Percentiles rank a stretch among this genome's conserved stretches.
Evolutionary conservation across 257 asterid genomes (phyloP).

Genomic region (Solanum bulbocastanum): DNA sequence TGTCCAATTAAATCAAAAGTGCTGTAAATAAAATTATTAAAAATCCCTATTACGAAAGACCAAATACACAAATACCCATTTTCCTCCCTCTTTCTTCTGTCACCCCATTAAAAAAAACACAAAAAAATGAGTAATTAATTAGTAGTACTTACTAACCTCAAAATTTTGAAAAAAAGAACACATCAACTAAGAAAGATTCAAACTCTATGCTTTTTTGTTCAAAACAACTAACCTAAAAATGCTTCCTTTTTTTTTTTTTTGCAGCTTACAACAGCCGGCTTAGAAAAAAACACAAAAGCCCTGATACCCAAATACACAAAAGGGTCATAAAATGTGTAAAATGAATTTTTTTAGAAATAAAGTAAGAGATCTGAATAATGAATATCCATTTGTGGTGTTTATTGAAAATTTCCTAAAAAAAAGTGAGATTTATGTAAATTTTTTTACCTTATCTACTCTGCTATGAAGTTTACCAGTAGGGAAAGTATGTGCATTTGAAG

Average conservation of each 20-base stretch:
- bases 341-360: not conserved
- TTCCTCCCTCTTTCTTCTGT: not conserved
- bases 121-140: not conserved
- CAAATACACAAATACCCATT: not conserved
- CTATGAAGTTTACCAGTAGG: not conserved
- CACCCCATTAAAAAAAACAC: not conserved
- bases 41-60: not conserved
- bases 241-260: not conserved
- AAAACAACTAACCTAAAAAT: not conserved
- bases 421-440: not conserved
- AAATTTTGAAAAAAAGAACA: not conserved
- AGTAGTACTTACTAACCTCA: not conserved
- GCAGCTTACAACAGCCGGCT: not conserved
- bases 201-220: not conserved
- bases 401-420: not conserved
- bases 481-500: not conserved
- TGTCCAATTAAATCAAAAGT: not conserved
- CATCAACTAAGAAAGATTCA: not conserved
- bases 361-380: not conserved
- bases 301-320: not conserved
- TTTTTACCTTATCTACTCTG: not conserved
- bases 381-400: not conserved
- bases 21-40: not conserved
- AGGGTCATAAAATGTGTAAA: not conserved
- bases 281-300: not conserved